Conservation (phyloP, 164 flowering plant genomes). For the Chimonanthus salicifolius region DNA sequence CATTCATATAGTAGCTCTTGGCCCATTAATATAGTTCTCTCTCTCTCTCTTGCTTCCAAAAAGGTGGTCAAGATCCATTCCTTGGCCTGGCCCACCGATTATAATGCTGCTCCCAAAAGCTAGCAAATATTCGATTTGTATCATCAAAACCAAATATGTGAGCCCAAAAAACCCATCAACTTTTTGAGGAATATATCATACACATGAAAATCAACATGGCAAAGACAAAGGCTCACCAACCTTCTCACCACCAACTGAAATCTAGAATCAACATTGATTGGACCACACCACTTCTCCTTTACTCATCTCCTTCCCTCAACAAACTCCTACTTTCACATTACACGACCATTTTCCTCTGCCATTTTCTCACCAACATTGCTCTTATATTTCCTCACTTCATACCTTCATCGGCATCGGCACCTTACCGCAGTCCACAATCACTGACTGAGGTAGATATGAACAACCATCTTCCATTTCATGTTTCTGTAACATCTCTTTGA, state of each 20-base stretch:
- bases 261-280: neutral
- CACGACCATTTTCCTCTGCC: neutral
- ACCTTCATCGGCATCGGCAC: neutral
- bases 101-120: neutral
- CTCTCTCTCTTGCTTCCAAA: neutral
- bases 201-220: neutral
- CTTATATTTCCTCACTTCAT: neutral
- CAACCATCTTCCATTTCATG: neutral
- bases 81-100: neutral
- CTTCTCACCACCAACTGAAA: neutral
- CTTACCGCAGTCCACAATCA: neutral
- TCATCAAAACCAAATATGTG: neutral
- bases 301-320: neutral
- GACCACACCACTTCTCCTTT: neutral
- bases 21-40: too few relatives aligned
- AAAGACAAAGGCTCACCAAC: neutral
- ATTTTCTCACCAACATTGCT: neutral
- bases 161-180: neutral
- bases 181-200: neutral
- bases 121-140: neutral
- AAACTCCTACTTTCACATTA: neutral
- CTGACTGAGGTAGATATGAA: neutral
- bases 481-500: neutral
- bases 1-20: too few relatives aligned
- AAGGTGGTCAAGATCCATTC: neutral